Evolutionary conservation across 1,139 yeast genomes (phyloP).

Genomic region (Pichia sp.): DNA sequence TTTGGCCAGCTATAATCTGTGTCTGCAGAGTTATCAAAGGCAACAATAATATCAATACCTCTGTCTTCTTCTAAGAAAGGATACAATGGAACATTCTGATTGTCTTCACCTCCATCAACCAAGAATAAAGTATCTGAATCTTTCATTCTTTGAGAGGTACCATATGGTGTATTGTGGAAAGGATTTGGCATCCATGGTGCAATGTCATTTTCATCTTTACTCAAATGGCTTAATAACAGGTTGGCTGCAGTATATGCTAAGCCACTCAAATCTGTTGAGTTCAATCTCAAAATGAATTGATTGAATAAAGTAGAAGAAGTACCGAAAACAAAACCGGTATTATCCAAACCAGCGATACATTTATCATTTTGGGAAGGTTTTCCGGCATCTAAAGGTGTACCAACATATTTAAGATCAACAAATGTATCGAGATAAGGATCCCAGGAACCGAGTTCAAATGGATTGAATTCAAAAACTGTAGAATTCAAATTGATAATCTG

Average conservation of each 20-base stretch:
- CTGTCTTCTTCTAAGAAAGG: conserved; percentile 71
- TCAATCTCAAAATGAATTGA: conserved; percentile 54
- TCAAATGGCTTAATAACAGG: conserved; percentile 38
- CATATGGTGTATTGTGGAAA: conserved; percentile 41
- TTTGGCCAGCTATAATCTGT: conserved; percentile 65
- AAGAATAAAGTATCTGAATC: conserved; percentile 44
- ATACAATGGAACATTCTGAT: conserved; percentile 67
- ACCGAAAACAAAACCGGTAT: conserved; percentile 70
- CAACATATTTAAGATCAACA: conserved; percentile 62
- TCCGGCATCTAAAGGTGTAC: conserved; percentile 60
- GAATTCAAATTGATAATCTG: conserved; percentile 53
- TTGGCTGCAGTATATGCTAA: conserved; percentile 40
- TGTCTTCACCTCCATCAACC: conserved; percentile 90
- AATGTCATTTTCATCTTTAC: conserved; percentile 34
- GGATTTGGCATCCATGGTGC: conserved; percentile 43
- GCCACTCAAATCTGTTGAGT: conserved; percentile 44
- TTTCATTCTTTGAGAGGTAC: conserved; percentile 36
- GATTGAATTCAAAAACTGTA: conserved; percentile 70
- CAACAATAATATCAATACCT: conserved; percentile 70
- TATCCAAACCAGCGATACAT: conserved; percentile 67
- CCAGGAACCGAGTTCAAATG: conserved; percentile 87
- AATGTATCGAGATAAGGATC: conserved; percentile 68
- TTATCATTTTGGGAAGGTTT: conserved; percentile 32
- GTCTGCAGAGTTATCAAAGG: conserved; percentile 83
- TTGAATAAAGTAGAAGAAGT: conserved; percentile 77